These are phyloP conservation scores for Pyricularia pennisetigena DNA, from an alignment of 2,329 filamentous ascomycete genomes.

Conservation along the genomic window DNA sequence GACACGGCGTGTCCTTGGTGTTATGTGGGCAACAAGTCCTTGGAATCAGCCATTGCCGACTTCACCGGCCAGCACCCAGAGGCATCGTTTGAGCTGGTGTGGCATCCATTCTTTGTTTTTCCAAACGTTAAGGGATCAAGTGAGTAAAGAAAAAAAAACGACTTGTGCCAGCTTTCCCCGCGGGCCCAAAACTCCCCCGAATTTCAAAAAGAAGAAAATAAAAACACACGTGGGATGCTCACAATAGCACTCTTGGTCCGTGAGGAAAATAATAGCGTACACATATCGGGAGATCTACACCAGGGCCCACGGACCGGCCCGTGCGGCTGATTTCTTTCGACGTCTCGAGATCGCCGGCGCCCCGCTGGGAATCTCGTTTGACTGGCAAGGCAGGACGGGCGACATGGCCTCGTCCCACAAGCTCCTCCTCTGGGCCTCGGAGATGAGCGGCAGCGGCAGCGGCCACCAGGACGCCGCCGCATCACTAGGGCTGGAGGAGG, in stretches of 20 bases:
- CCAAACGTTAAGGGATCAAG: slow-evolving; percentile 19
- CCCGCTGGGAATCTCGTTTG: slow-evolving; percentile 28
- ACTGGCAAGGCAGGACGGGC: slow-evolving; percentile 30
- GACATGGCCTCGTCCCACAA: slow-evolving; percentile 35
- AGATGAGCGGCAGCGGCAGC: slow-evolving; percentile 17
- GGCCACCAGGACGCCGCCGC: background rate
- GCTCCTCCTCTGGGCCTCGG: slow-evolving; percentile 29
- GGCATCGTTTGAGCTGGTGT: slow-evolving; percentile 34
- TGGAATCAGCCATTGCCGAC: slow-evolving; percentile 32
- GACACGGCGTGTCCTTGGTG: slow-evolving; percentile 44
- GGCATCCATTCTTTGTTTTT: slow-evolving; percentile 36
- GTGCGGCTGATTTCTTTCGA: slow-evolving; percentile 12
- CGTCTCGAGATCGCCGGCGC: slow-evolving; percentile 22
- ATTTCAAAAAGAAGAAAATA: too few species aligned
- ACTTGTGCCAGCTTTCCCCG: too few species aligned
- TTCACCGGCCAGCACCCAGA: slow-evolving; percentile 29
- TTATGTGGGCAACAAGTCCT: slow-evolving; percentile 35
- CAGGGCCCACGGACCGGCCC: background rate
- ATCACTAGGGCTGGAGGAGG: background rate
- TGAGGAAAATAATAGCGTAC: background rate
- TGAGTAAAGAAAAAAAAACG: background rate
- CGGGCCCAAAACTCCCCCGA: too few species aligned
- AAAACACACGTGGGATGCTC: too few species aligned
- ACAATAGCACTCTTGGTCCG: too few species aligned
- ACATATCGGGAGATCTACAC: background rate